Evolutionary conservation across 805 yeast genomes (phyloP), one percentile per base, ranked within the genome.

Genomic region (Torulaspora indica): DNA sequence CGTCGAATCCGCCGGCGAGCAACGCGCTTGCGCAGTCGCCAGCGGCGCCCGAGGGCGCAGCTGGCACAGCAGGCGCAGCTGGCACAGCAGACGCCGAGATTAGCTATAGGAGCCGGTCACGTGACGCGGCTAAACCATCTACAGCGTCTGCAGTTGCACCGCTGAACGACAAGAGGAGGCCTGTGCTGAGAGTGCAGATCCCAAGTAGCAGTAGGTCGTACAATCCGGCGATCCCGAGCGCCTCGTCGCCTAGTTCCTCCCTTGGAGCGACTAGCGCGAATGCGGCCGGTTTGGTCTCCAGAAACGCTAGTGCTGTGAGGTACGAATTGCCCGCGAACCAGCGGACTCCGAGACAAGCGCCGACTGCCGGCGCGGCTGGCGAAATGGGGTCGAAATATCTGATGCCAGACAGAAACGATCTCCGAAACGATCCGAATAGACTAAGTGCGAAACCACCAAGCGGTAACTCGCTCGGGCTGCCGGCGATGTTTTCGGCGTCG

Each of bases 111-210:
- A 25, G 28, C 28, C 8, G 22, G n/a, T 3, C 34, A 10, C 18
- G 14, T 10, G 22, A 15, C 4, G n/a, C 34, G 12, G 34, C 14
- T 5, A 18, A 8, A 12, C n/a, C n/a, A 18, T 15, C 8, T 10
- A 12, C 8, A n/a, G 33, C n/a, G 33, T 18, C 25, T 8, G 25
- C 33, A 30, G 33, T n/a, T n/a, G n/a, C n/a, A n/a, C n/a, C n/a
- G n/a, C n/a, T 20, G 22, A 45, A 52, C 34, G 29, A 22, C 35
- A 29, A 20, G 29, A 49, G 51, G 27, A 63, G 88, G 47, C 88
- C 88, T 1, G 72, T 81, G 1, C 63, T 82, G 35, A 63, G 85
- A 44, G 81, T 82, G 8, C 79, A 79, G 52, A 82, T 82, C n/a
- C 88, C 88, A 1, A 68, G 67, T 4, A 78, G 72, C 55, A 55